These are phyloP conservation scores for Aspergillus ibericus DNA, from an alignment of 2,329 filamentous ascomycete species.

Conservation along the genomic window DNA sequence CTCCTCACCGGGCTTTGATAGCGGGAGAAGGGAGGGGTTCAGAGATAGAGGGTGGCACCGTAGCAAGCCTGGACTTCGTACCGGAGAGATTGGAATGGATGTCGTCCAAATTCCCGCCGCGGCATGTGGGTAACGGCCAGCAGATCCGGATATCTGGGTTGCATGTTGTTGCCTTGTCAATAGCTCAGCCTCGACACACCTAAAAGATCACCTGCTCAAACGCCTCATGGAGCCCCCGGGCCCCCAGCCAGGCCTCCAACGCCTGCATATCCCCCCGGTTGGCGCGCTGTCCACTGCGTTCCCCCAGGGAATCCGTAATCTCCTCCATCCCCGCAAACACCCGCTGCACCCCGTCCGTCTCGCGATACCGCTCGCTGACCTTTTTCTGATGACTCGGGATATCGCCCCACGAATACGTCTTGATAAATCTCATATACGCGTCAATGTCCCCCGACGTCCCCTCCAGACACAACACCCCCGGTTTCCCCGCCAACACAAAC, in stretches of 20 bases:
- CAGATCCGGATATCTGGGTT: too few species aligned
- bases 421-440: slow-evolving; percentile 63
- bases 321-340: slow-evolving; percentile 34
- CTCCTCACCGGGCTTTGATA: too few species aligned
- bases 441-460: slow-evolving; percentile 50
- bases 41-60: too few species aligned
- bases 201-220: slow-evolving; percentile 37
- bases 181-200: neutral
- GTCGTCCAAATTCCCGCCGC: too few species aligned
- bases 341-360: slow-evolving; percentile 43
- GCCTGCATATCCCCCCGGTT: slow-evolving; percentile 39
- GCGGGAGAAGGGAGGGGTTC: too few species aligned
- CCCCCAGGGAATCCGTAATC: slow-evolving; percentile 35
- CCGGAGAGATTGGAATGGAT: too few species aligned
- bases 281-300: slow-evolving; percentile 33
- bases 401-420: slow-evolving; percentile 63
- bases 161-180: too few species aligned
- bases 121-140: too few species aligned
- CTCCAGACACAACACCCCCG: slow-evolving; percentile 46
- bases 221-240: slow-evolving; percentile 28
- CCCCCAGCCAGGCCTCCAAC: slow-evolving; percentile 30
- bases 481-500: slow-evolving; percentile 62
- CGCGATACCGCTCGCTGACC: slow-evolving; percentile 53
- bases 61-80: too few species aligned
- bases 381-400: slow-evolving; percentile 64